Evolutionary conservation across 225 moss, liverwort and hornwort species (phyloP), one percentile per base, ranked within the genome.

Genomic region (Asterella californica): DNA sequence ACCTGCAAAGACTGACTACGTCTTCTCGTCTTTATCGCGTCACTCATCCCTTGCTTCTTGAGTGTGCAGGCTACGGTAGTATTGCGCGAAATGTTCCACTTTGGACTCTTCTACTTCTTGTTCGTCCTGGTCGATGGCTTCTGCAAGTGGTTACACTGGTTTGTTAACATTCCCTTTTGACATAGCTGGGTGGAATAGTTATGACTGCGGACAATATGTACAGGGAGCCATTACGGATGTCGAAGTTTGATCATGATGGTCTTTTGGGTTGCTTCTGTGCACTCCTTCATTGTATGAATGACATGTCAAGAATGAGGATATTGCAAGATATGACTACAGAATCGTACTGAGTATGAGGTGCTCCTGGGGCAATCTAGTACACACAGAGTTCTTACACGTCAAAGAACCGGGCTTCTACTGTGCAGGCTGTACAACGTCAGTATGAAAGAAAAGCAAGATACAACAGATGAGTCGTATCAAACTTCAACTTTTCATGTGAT

Each of bases 81-180:
- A 1, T 15, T 85, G 22, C 82, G 84, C 48, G 87, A 87, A 72
- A 2, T 72, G 17, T 5, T 87, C 27, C 84, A 82, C 53, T 83
- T 79, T 30, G 62, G 45, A 71, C 46, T 87, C 22, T 85, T 84
- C 84, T 87, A 85, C 54, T 38, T 78, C 30, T 33, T 85, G 37
- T 87, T 78, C 63, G 18, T 1, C 1, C 82, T 21, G 27, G 71
- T 79, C 30, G 84, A 87, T 66, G 22, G 50, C 5, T 48, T 87
- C 63, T 87, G 87, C 87, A 83, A 68, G 60, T 64, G 77, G 77
- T 53, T 82, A n/a, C 74, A 76, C 75, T 76, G 87, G 87, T 87
- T 38, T 38, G 75, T 57, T 2, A 27, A 19, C n/a, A 36, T 53
- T n/a, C 17, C 29, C 52, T 72, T 74, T 9, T 54, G 48, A 33